Conservation (phyloP, 345 rosid genomes). For the Carallia brachiata region DNA sequence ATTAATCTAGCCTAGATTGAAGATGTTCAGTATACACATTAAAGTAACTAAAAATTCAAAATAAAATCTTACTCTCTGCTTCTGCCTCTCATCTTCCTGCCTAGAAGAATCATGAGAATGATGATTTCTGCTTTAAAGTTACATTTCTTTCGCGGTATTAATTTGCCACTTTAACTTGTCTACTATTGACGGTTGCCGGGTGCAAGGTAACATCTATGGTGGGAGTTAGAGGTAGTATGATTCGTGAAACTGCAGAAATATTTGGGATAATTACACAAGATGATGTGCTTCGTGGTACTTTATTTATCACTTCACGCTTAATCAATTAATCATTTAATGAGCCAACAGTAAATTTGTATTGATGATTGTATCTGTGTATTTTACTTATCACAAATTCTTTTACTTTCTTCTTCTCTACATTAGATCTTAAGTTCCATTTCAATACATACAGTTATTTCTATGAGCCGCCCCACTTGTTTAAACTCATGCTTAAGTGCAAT, state of each 20-base stretch:
- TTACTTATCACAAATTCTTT: too few species aligned
- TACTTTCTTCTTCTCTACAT: not conserved
- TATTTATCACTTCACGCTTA: not conserved
- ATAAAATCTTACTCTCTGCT: not conserved
- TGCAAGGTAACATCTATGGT: constrained; percentile 56
- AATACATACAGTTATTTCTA: not conserved
- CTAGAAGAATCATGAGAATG: too few species aligned
- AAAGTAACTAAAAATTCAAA: not conserved
- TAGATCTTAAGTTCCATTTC: not conserved
- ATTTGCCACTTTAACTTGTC: not conserved
- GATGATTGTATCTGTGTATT: not conserved
- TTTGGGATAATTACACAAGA: constrained; percentile 73
- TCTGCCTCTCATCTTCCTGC: too few species aligned
- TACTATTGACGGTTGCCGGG: constrained; percentile 59
- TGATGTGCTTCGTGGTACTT: constrained; percentile 53
- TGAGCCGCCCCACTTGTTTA: not conserved
- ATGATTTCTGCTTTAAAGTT: not conserved
- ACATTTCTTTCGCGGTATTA: not conserved
- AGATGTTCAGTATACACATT: not conserved
- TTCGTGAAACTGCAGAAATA: constrained; percentile 89
- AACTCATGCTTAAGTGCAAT: not conserved
- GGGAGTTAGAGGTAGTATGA: constrained; percentile 76
- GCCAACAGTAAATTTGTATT: not conserved
- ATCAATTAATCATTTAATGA: not conserved
- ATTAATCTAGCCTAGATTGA: not conserved